phyloP scores from a whole-genome alignment of 345 rosid species.

The Populus ilicifolia region DNA sequence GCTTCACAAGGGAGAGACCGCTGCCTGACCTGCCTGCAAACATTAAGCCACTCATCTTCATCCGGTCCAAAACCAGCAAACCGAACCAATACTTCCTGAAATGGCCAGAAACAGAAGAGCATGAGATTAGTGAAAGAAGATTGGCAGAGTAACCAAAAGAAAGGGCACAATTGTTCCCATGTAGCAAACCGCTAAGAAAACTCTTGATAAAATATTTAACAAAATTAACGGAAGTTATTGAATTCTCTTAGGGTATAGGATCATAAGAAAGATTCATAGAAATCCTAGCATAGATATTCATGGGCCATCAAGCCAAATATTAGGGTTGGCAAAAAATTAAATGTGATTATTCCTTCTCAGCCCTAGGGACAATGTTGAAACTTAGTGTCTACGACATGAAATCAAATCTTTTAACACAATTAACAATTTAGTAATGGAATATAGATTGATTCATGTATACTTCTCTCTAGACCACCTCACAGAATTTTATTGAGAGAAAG shows the following conservation, averaged over 20 bases:
- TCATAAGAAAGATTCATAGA: not conserved
- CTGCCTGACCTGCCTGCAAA: conserved; percentile 74
- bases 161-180: not conserved
- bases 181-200: not conserved
- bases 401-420: not conserved
- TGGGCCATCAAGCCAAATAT: not conserved
- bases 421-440: not conserved
- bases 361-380: not conserved
- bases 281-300: not conserved
- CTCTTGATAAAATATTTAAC: not conserved
- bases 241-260: not conserved
- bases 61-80: conserved; percentile 95
- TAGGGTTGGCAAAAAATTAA: not conserved
- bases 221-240: not conserved
- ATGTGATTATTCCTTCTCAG: not conserved
- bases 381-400: not conserved
- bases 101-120: conserved; percentile 22
- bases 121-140: conserved; percentile 8
- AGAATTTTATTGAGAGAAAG: not conserved
- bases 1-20: conserved; percentile 99
- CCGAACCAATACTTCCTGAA: conserved; percentile 89
- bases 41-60: conserved; percentile 96
- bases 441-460: not conserved
- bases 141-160: not conserved
- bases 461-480: not conserved